These are phyloP conservation scores for Fraxinus greggii DNA, from an alignment of 305 asterid genomes.

Conservation along the genomic window DNA sequence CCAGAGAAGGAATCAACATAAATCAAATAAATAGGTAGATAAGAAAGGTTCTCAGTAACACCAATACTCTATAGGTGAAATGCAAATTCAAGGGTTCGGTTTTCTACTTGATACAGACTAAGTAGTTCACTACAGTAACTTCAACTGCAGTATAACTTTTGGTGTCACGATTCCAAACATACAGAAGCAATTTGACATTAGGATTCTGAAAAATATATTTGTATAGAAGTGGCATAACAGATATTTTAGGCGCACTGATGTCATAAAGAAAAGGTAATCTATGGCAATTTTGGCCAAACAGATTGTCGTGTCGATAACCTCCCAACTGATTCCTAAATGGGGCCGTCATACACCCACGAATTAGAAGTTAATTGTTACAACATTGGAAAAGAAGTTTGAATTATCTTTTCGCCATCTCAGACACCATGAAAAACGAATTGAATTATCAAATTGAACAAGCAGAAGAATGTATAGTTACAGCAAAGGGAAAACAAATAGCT, in stretches of 20 bases:
- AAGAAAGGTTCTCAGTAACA: not conserved
- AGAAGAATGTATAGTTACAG: not conserved
- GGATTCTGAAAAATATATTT: not conserved
- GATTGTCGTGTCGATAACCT: not conserved
- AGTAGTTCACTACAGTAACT: not conserved
- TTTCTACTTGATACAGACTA: not conserved
- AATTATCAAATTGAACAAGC: not conserved
- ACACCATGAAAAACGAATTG: not conserved
- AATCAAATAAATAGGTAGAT: not conserved
- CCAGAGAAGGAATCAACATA: not conserved
- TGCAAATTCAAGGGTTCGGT: not conserved
- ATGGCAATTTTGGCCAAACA: not conserved
- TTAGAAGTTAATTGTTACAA: not conserved
- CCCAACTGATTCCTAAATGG: not conserved
- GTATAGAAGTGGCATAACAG: not conserved
- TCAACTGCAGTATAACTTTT: not conserved
- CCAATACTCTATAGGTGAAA: not conserved
- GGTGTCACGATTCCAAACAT: not conserved
- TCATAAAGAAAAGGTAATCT: not conserved
- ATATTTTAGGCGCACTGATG: not conserved
- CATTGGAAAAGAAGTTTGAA: not conserved
- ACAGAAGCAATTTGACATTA: not conserved
- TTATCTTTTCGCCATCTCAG: not conserved
- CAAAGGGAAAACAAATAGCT: not conserved
- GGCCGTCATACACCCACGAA: not conserved